These are phyloP conservation scores for Entophlyctis luteolus DNA, from an alignment of 192 early-diverging fungal species.

Conservation along the genomic window DNA sequence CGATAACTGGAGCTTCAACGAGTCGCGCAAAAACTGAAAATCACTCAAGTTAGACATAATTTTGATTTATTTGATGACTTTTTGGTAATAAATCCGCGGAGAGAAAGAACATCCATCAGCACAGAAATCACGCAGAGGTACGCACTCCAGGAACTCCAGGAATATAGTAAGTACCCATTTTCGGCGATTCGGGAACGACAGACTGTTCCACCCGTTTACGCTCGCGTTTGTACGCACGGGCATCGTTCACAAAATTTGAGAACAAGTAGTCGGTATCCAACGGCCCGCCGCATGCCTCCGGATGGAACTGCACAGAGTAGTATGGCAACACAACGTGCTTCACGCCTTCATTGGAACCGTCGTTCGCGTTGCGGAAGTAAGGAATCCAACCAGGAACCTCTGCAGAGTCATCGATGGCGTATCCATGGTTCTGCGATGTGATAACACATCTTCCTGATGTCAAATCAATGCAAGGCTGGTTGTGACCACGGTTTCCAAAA, in stretches of 20 bases:
- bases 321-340: slow-evolving; percentile 69
- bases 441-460: slow-evolving; percentile 77
- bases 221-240: slow-evolving; percentile 34
- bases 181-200: not conserved
- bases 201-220: not conserved
- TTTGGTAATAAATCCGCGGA: not conserved
- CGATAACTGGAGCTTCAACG: not conserved
- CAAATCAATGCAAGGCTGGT: slow-evolving; percentile 84
- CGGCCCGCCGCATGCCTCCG: slow-evolving; percentile 91
- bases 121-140: not conserved
- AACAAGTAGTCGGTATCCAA: slow-evolving; percentile 90
- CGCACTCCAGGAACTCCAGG: not conserved
- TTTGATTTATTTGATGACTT: not conserved
- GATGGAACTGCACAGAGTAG: slow-evolving; percentile 90
- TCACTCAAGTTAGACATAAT: not conserved
- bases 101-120: too few relatives aligned
- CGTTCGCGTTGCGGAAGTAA: slow-evolving; percentile 92
- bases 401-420: slow-evolving; percentile 69
- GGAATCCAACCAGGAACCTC: slow-evolving; percentile 72
- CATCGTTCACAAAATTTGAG: slow-evolving; percentile 69
- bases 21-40: not conserved
- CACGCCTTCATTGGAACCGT: slow-evolving; percentile 93
- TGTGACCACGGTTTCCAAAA: slow-evolving; percentile 95
- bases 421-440: slow-evolving; percentile 95
- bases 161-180: not conserved